Evolutionary conservation across 345 rosid species (phyloP).

Genomic region (Eucalyptus erythrocorys): DNA sequence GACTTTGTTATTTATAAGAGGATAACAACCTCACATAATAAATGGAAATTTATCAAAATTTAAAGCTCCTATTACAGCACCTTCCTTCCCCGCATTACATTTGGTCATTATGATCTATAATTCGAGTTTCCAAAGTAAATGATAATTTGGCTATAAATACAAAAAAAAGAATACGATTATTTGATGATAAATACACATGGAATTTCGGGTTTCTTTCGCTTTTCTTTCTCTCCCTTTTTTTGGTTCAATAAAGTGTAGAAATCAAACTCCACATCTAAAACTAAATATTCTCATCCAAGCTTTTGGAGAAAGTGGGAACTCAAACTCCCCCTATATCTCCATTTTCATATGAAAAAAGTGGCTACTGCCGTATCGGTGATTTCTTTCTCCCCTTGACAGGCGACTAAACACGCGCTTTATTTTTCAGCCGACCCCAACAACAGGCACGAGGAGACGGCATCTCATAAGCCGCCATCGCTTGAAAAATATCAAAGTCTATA

Average conservation of each 20-base stretch:
- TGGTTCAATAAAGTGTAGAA: fast-evolving
- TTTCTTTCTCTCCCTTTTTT: neutral
- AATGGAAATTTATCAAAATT: neutral
- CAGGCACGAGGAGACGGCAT: neutral
- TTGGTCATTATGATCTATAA: neutral
- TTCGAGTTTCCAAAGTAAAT: neutral
- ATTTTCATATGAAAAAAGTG: neutral
- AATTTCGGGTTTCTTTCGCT: neutral
- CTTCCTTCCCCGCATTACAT: neutral
- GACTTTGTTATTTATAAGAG: neutral
- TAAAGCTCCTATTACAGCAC: neutral
- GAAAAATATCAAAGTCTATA: neutral
- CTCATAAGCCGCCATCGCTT: neutral
- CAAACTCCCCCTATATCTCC: fast-evolving
- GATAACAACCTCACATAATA: neutral
- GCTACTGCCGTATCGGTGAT: fast-evolving
- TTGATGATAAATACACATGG: neutral
- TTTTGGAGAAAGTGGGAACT: too few relatives aligned
- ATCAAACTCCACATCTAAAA: fast-evolving
- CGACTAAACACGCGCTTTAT: neutral
- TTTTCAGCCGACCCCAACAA: neutral
- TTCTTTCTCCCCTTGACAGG: neutral
- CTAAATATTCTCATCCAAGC: fast-evolving
- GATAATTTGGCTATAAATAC: neutral
- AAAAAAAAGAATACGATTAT: neutral